Evolutionary conservation across 176 grass and related monocot genomes (phyloP).

Genomic region (Oryza brachyantha): DNA sequence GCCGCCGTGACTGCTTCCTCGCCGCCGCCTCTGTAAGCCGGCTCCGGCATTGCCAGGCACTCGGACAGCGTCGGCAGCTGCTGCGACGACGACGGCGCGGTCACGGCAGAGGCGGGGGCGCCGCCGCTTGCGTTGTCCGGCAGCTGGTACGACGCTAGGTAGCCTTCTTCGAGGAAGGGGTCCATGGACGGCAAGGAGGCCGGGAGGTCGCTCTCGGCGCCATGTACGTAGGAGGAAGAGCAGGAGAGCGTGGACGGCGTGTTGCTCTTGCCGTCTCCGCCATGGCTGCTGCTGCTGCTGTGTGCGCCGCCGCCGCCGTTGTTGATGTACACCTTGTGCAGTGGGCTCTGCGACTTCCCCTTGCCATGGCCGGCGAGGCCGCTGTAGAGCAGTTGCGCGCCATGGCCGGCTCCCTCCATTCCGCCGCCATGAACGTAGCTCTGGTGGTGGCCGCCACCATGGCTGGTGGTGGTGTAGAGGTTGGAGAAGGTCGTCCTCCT

Average conservation of each 20-base stretch:
- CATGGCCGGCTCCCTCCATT: neutral
- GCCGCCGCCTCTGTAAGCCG: neutral
- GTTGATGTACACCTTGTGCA: slow-evolving; percentile 53
- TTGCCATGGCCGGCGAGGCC: slow-evolving; percentile 17
- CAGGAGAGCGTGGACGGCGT: slow-evolving; percentile 41
- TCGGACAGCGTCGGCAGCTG: slow-evolving; percentile 57
- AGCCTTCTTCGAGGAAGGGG: slow-evolving; percentile 40
- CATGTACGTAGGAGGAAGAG: slow-evolving; percentile 37
- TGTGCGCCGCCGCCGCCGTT: slow-evolving; percentile 1
- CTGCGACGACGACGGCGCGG: neutral
- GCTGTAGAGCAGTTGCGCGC: slow-evolving; percentile 11
- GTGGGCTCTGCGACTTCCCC: slow-evolving; percentile 51
- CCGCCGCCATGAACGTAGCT: slow-evolving; percentile 41
- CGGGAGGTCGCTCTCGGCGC: slow-evolving; percentile 17
- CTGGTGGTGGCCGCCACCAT: neutral
- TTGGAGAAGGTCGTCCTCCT: slow-evolving; percentile 41
- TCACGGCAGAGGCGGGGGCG: neutral
- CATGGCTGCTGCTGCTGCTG: slow-evolving; percentile 5
- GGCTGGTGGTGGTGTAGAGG: slow-evolving; percentile 7
- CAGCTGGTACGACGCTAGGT: slow-evolving; percentile 28
- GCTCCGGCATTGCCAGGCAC: slow-evolving; percentile 68
- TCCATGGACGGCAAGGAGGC: slow-evolving; percentile 49
- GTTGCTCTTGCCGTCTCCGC: slow-evolving; percentile 5
- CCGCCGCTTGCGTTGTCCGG: neutral
- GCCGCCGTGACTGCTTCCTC: neutral